A percentile compares a stretch with the other conserved stretches of the same genome.
Evolutionary conservation across 306 rosid species (phyloP).

Genomic region (Begonia fuchsioides): DNA sequence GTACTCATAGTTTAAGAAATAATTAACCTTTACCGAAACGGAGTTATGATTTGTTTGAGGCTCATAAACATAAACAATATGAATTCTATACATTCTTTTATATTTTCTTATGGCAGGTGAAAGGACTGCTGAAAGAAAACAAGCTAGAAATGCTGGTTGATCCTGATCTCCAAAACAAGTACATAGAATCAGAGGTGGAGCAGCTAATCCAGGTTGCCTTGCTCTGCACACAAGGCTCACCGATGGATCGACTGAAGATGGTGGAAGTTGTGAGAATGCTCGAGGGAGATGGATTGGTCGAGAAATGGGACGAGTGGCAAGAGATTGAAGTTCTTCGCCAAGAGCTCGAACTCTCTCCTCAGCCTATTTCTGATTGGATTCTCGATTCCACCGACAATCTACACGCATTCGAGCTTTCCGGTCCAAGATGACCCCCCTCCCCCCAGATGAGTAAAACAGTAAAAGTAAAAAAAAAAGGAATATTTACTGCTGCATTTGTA

Average conservation of each 20-base stretch:
- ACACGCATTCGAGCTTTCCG: neutral
- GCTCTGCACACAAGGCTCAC: constrained; percentile 65
- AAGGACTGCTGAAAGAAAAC: constrained; percentile 59
- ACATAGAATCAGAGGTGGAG: constrained; percentile 45
- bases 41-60: too few species aligned
- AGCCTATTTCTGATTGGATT: neutral
- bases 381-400: neutral
- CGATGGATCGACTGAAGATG: constrained; percentile 75
- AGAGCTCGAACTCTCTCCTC: constrained; percentile 13
- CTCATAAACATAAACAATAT: too few species aligned
- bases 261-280: constrained; percentile 85
- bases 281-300: constrained; percentile 78
- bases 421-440: neutral
- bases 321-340: constrained; percentile 55
- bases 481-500: neutral
- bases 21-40: too few species aligned
- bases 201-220: constrained; percentile 69
- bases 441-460: neutral
- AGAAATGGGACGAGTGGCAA: constrained; percentile 85
- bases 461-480: neutral
- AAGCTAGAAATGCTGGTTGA: constrained; percentile 58
- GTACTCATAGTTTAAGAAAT: too few species aligned
- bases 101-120: constrained; percentile 48
- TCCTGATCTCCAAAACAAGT: constrained; percentile 44
- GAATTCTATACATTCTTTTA: too few species aligned